phyloP scores from a whole-genome alignment of 106 monocot species.

The Allium cepa region DNA sequence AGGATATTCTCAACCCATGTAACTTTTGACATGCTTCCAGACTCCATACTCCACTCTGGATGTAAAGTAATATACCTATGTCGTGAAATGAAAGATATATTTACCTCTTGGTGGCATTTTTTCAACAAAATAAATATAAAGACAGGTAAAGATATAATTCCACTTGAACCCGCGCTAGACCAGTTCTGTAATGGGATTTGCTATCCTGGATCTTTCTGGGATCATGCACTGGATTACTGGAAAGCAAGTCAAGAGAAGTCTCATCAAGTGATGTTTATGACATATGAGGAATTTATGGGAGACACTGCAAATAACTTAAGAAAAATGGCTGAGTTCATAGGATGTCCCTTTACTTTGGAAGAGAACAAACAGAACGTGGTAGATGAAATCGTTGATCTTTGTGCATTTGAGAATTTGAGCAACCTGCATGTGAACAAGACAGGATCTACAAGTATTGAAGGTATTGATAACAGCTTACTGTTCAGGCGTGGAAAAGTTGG shows the following conservation, averaged over 20 bases:
- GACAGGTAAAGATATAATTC: neutral
- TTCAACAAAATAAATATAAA: neutral
- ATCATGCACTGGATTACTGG: neutral
- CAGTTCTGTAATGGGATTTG: neutral
- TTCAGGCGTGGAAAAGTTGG: constrained; percentile 7
- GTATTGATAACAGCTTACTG: constrained; percentile 11
- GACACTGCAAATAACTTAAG: neutral
- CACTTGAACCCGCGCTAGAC: constrained; percentile 10
- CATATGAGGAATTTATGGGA: neutral
- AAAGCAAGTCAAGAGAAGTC: neutral
- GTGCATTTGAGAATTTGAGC: constrained; percentile 10
- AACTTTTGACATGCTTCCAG: constrained; percentile 10
- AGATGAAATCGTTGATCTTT: constrained; percentile 2
- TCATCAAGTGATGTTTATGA: neutral
- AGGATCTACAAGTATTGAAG: neutral
- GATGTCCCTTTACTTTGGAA: constrained; percentile 6
- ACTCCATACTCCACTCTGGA: constrained; percentile 1
- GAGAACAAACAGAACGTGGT: constrained; percentile 6
- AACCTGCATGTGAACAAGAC: constrained; percentile 6
- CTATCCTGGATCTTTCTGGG: neutral
- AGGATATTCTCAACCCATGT: constrained; percentile 21
- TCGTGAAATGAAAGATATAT: constrained; percentile 24
- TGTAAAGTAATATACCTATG: constrained; percentile 21
- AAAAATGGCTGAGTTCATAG: neutral
- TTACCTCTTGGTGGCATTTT: constrained; percentile 20